Conservation (phyloP, 306 rosid genomes). For the Trifolium subterraneum region DNA sequence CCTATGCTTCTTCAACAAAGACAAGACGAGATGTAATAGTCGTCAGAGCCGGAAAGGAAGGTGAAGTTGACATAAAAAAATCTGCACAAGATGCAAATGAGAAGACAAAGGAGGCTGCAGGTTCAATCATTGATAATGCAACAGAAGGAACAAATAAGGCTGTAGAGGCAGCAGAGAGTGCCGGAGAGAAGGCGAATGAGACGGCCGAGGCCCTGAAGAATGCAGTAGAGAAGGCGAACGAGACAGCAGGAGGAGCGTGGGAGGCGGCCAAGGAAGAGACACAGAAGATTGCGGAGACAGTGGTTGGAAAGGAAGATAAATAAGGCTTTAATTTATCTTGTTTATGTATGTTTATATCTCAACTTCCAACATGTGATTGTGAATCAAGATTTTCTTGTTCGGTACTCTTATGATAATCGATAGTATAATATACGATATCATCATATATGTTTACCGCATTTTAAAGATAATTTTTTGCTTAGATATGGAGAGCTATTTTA, state of each 20-base stretch:
- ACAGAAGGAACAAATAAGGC: conserved; percentile 29
- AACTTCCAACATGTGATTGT: no score
- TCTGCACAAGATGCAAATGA: conserved; percentile 15
- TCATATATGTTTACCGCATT: no score
- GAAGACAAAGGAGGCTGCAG: conserved; percentile 37
- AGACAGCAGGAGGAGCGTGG: not conserved
- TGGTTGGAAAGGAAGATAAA: conserved; percentile 50
- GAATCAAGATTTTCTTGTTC: no score
- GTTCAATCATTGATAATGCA: conserved; percentile 4
- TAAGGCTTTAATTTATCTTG: no score
- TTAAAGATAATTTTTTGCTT: no score
- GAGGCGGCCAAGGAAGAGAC: not conserved
- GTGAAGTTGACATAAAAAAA: conserved; percentile 35
- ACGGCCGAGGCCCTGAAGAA: conserved; percentile 8
- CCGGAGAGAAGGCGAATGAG: conserved; percentile 46
- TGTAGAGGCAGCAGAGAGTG: conserved; percentile 36
- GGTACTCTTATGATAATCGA: no score
- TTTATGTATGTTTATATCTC: no score
- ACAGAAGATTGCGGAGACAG: conserved; percentile 56
- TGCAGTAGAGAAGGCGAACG: conserved; percentile 26
- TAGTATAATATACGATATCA: no score
- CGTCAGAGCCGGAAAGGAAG: not conserved
- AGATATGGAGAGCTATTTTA: no score
- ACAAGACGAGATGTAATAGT: not conserved
- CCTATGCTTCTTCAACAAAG: conserved; percentile 21